Evolutionary conservation across 148 eudicot genomes (phyloP).

Genomic region (Camellia granthamiana): DNA sequence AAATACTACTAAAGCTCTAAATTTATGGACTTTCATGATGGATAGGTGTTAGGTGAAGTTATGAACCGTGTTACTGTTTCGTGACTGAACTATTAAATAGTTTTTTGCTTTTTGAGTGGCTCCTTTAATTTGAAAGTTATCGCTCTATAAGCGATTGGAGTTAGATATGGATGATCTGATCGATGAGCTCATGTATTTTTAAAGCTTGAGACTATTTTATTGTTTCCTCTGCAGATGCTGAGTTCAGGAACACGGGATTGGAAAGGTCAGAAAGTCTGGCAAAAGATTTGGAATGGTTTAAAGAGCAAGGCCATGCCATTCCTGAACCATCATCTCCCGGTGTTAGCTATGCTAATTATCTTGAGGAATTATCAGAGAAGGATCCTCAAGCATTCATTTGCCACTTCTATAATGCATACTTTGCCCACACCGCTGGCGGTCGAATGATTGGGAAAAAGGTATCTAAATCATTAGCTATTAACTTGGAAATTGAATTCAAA

Average conservation of each 20-base stretch:
- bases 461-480: background rate
- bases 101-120: background rate
- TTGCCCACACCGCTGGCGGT: conserved; percentile 94
- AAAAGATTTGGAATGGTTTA: conserved; percentile 92
- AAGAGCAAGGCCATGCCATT: conserved; percentile 75
- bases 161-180: background rate
- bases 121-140: background rate
- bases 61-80: background rate
- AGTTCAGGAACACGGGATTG: conserved; percentile 81
- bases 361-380: conserved; percentile 68
- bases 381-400: conserved; percentile 93
- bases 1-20: too few relatives aligned
- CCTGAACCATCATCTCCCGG: conserved; percentile 94
- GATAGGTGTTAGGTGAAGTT: too few relatives aligned
- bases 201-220: background rate
- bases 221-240: conserved; percentile 60
- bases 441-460: conserved; percentile 97
- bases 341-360: conserved; percentile 48
- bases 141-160: too few relatives aligned
- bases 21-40: too few relatives aligned
- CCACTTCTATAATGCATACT: conserved; percentile 87
- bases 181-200: background rate
- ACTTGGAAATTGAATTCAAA: background rate
- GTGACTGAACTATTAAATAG: background rate
- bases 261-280: conserved; percentile 71